phyloP scores from a whole-genome alignment of 306 rosid genomes.

The Vigna nakashimae region DNA sequence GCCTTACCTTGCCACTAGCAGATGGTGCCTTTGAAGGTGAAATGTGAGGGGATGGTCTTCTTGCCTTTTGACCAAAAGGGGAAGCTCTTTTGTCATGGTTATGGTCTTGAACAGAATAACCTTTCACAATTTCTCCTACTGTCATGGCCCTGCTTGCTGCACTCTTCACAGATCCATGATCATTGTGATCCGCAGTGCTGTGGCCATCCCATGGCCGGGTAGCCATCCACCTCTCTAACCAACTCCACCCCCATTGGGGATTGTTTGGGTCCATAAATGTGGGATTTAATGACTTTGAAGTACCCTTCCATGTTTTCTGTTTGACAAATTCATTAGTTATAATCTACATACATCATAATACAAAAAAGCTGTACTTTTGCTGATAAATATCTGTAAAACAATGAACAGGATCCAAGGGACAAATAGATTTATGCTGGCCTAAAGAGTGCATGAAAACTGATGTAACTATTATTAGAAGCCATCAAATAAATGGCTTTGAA shows the following conservation, averaged over 20 bases:
- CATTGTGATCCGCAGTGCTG: conserved; percentile 52
- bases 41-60: conserved; percentile 46
- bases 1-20: conserved; percentile 37
- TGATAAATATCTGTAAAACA: background rate
- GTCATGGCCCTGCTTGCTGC: conserved; percentile 51
- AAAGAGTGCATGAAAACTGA: background rate
- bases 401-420: conserved; percentile 8
- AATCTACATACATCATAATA: conserved; percentile 1
- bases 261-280: conserved; percentile 80
- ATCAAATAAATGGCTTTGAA: background rate
- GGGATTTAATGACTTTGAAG: conserved; percentile 62
- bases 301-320: conserved; percentile 69
- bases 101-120: conserved; percentile 49
- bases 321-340: conserved; percentile 3
- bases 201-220: conserved; percentile 75
- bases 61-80: conserved; percentile 49
- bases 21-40: conserved; percentile 56
- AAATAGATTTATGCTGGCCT: background rate
- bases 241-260: conserved; percentile 96
- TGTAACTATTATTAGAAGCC: background rate
- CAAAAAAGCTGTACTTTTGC: background rate
- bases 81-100: conserved; percentile 49
- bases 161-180: conserved; percentile 55
- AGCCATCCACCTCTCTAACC: conserved; percentile 92
- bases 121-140: conserved; percentile 59